Conservation (phyloP, 2,329 filamentous ascomycete species). For the Myriosclerotinia duriaeana region DNA sequence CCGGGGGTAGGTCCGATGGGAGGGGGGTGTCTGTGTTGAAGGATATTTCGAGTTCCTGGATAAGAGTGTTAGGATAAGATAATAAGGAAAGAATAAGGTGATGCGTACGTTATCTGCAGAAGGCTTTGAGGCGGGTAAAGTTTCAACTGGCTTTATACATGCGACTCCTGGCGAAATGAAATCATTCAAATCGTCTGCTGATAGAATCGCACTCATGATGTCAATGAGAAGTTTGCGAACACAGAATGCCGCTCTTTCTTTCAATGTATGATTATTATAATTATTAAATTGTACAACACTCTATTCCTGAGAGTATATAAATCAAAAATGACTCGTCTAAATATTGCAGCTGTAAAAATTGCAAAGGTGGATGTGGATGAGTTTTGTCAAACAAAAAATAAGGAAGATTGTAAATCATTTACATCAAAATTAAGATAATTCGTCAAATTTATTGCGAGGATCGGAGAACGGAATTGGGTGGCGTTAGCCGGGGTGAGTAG, state of each 20-base stretch:
- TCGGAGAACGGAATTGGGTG: constrained; percentile 19
- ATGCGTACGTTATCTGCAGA: constrained; percentile 47
- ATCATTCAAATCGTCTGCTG: constrained; percentile 94
- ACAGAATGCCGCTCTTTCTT: constrained; percentile 27
- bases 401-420: constrained; percentile 21
- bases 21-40: constrained; percentile 75
- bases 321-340: not conserved
- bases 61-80: not conserved
- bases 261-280: not conserved
- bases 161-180: constrained; percentile 97
- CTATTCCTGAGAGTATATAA: not conserved
- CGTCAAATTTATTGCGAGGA: constrained; percentile 19
- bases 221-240: constrained; percentile 25
- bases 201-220: constrained; percentile 94
- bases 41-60: constrained; percentile 72
- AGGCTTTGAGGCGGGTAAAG: constrained; percentile 65
- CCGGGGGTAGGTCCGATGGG: constrained; percentile 61
- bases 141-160: constrained; percentile 97
- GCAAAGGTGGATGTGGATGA: not conserved
- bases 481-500: not conserved
- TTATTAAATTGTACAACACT: not conserved
- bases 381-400: not conserved
- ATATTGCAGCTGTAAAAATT: not conserved
- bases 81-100: not conserved
- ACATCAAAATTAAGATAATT: constrained; percentile 23